A percentile compares a stretch with the other conserved stretches of the same genome.
Evolutionary conservation across 441 rosid species (phyloP).

Genomic region (Aleurites moluccanus): DNA sequence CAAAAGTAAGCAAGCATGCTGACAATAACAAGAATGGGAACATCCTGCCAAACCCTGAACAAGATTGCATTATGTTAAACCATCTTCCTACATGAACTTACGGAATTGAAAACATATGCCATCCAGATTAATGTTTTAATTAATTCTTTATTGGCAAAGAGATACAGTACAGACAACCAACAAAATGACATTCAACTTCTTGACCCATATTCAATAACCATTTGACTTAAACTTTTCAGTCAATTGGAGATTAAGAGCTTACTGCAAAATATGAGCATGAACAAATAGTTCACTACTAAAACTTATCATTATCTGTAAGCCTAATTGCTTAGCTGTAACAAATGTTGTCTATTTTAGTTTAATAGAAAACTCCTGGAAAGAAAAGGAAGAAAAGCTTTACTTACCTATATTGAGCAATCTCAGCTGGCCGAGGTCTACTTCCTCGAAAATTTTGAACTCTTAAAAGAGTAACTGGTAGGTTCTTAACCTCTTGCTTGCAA

Average conservation of each 20-base stretch:
- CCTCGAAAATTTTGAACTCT: slow-evolving; percentile 53
- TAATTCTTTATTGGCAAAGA: neutral
- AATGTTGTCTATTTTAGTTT: neutral
- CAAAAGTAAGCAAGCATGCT: slow-evolving; percentile 84
- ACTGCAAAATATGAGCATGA: neutral
- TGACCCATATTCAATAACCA: neutral
- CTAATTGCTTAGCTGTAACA: neutral
- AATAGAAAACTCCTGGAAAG: neutral
- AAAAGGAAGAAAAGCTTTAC: slow-evolving; percentile 20
- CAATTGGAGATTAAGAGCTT: neutral
- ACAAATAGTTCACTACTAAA: neutral
- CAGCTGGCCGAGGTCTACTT: slow-evolving; percentile 31
- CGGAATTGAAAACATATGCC: neutral
- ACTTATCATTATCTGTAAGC: neutral
- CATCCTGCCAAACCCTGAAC: slow-evolving; percentile 81
- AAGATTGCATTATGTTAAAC: slow-evolving; percentile 12
- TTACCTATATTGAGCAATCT: slow-evolving; percentile 53
- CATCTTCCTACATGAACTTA: slow-evolving; percentile 5
- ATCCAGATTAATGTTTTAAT: slow-evolving; percentile 1
- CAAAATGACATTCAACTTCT: neutral
- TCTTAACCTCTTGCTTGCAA: slow-evolving; percentile 71
- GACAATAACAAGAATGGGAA: slow-evolving; percentile 65
- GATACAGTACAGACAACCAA: neutral
- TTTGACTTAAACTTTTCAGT: neutral
- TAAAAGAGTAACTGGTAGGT: slow-evolving; percentile 73